Conservation (phyloP, 2,329 filamentous ascomycete species). For the Paraphoma sp. region DNA sequence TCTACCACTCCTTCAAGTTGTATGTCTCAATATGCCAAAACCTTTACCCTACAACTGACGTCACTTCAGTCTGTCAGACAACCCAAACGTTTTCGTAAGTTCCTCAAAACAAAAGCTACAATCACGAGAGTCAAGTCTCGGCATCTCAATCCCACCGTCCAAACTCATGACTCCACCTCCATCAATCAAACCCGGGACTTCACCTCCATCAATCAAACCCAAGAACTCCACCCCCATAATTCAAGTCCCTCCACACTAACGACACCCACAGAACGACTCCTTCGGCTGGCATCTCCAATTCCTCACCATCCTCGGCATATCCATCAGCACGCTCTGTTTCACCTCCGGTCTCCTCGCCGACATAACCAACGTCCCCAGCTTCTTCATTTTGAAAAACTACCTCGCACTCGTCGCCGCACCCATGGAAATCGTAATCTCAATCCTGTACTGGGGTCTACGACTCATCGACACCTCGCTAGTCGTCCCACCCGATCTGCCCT, state of each 20-base stretch:
- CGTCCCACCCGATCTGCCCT: constrained; percentile 51
- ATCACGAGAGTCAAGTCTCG: background rate
- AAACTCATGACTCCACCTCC: too few species aligned
- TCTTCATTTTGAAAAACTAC: constrained; percentile 72
- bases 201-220: too few species aligned
- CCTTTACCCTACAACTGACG: constrained; percentile 21
- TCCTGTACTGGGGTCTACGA: constrained; percentile 75
- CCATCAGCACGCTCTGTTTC: constrained; percentile 68
- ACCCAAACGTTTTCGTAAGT: constrained; percentile 38
- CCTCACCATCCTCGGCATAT: constrained; percentile 75
- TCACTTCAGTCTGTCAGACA: constrained; percentile 33
- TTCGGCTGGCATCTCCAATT: constrained; percentile 77
- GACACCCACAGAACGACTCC: constrained; percentile 55
- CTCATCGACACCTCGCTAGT: constrained; percentile 61
- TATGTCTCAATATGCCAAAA: constrained; percentile 9
- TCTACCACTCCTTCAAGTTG: constrained; percentile 54
- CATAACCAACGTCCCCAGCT: constrained; percentile 57
- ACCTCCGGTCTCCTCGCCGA: constrained; percentile 68
- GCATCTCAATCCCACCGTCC: background rate
- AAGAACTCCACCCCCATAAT: too few species aligned
- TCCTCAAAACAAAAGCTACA: background rate
- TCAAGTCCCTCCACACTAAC: background rate
- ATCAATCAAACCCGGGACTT: too few species aligned
- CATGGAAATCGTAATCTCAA: constrained; percentile 72
- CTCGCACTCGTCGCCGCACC: constrained; percentile 71